Base-by-base conservation (phyloP, 768 basidiomycete genomes). In the Suillus paluster region DNA sequence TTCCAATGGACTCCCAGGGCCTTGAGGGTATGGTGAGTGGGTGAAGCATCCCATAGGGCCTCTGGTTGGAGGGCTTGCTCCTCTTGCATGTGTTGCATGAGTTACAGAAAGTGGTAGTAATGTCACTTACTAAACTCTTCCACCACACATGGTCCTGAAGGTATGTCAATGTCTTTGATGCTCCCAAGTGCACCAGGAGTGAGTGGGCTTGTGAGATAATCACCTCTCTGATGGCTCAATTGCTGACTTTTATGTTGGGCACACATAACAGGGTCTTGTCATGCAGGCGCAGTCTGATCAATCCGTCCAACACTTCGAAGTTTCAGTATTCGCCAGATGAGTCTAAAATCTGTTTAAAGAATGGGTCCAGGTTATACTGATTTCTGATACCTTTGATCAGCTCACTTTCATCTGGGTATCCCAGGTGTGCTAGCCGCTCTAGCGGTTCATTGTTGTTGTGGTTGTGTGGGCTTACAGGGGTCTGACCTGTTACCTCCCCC, bases 171-270 rank as follows among this genome's bases (percentile, higher is more conserved):
- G 79, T 81, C 61, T 79, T 80, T 12, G 19, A 44, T 0, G 64
- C 33, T 4, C 80, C 77, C 1, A 81, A 62, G 61, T 81, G 79
- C 3, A 78, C 80, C 5, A 80, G 59, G 0, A 80, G 23, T 0
- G 75, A 78, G 54, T 80, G 79, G 5, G 76, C 77, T 45, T 79
- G 74, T 0, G 64, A 61, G 0, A 80, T 78, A 0, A 79, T 42
- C 0, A 78, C n/a, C n/a, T n/a, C n/a, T n/a, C n/a, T n/a, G n/a
- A n/a, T n/a, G n/a, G n/a, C n/a, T n/a, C n/a, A n/a, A n/a, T n/a
- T n/a, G n/a, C n/a, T n/a, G n/a, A n/a, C n/a, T n/a, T n/a, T n/a
- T n/a, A n/a, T n/a, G n/a, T n/a, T n/a, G n/a, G n/a, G n/a, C n/a
- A n/a, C n/a, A n/a, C n/a, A n/a, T n/a, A n/a, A n/a, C n/a, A n/a